A percentile compares a stretch with the other conserved stretches of the same genome.
These are phyloP conservation scores for Hypomyces rosellus DNA, from an alignment of 2,329 filamentous ascomycete genomes.

Conservation along the genomic window DNA sequence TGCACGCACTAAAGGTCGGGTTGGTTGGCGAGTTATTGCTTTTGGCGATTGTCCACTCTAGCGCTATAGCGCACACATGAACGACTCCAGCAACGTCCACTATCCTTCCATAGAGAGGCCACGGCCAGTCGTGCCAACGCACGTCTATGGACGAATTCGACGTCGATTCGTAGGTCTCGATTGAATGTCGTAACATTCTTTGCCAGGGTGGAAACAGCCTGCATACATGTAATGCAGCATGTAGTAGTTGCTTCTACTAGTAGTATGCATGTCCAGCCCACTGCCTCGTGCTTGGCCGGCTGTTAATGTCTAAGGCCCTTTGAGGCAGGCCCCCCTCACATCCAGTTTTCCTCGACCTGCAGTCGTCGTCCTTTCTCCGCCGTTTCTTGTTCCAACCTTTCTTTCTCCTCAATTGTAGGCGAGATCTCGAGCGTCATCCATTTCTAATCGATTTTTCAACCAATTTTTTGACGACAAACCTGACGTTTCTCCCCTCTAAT, in stretches of 20 bases:
- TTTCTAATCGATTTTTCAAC: neutral
- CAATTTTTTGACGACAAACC: too few species aligned
- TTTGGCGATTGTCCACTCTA: too few species aligned
- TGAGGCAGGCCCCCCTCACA: neutral
- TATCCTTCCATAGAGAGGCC: neutral
- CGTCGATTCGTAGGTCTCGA: too few species aligned
- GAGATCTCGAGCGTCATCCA: conserved; percentile 5
- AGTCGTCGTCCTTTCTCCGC: neutral
- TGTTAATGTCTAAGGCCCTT: neutral
- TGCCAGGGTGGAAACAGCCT: neutral
- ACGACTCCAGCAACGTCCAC: neutral
- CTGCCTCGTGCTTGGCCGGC: neutral
- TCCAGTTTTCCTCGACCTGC: neutral
- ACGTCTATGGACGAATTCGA: neutral
- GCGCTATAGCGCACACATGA: too few species aligned
- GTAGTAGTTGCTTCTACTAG: neutral
- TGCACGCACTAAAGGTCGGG: too few species aligned
- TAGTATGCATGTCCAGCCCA: neutral
- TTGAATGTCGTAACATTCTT: too few species aligned
- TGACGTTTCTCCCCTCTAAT: too few species aligned
- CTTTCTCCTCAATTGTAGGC: conserved; percentile 3
- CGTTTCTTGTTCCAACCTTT: neutral
- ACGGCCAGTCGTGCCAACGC: neutral
- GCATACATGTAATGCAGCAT: neutral
- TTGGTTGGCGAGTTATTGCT: too few species aligned